Evolutionary conservation across 1,284 basidiomycete species (phyloP).

Genomic region (Flammula alnicola): DNA sequence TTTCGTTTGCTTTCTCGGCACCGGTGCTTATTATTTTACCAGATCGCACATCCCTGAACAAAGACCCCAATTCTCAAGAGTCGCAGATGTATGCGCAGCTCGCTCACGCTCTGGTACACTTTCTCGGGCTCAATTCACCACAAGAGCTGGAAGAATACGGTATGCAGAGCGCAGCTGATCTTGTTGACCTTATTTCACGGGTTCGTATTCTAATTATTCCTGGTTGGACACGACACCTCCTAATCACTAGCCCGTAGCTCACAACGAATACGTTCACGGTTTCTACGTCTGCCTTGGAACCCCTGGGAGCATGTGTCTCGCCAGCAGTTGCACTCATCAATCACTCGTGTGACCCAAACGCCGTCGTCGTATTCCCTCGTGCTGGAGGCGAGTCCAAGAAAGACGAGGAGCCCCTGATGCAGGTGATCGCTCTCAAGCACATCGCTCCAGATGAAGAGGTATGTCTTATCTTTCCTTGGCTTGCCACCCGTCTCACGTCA

Average conservation of each 20-base stretch:
- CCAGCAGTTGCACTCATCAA: constrained; percentile 85
- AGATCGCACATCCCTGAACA: constrained; percentile 55
- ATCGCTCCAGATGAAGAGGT: constrained; percentile 78
- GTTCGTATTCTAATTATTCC: constrained; percentile 42
- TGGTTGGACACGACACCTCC: neutral
- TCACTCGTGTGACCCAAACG: constrained; percentile 92
- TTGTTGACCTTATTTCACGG: constrained; percentile 74
- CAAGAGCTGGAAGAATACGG: constrained; percentile 62
- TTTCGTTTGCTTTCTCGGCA: neutral
- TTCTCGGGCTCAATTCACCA: constrained; percentile 61
- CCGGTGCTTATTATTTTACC: constrained; percentile 13
- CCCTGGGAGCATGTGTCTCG: constrained; percentile 82
- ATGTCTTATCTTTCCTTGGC: constrained; percentile 10
- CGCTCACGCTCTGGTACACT: constrained; percentile 72
- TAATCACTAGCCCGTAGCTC: constrained; percentile 56
- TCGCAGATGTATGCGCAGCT: constrained; percentile 66
- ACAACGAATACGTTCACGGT: constrained; percentile 89
- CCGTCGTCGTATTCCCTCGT: constrained; percentile 86
- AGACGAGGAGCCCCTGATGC: constrained; percentile 64
- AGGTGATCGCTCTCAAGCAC: constrained; percentile 70
- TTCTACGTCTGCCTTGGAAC: constrained; percentile 73
- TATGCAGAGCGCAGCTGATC: constrained; percentile 57
- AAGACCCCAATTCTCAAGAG: constrained; percentile 43
- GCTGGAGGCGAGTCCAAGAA: constrained; percentile 34
- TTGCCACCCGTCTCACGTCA: neutral